Evolutionary conservation across 2,329 filamentous ascomycete genomes (phyloP).

Genomic region (Microsporum audouinii): DNA sequence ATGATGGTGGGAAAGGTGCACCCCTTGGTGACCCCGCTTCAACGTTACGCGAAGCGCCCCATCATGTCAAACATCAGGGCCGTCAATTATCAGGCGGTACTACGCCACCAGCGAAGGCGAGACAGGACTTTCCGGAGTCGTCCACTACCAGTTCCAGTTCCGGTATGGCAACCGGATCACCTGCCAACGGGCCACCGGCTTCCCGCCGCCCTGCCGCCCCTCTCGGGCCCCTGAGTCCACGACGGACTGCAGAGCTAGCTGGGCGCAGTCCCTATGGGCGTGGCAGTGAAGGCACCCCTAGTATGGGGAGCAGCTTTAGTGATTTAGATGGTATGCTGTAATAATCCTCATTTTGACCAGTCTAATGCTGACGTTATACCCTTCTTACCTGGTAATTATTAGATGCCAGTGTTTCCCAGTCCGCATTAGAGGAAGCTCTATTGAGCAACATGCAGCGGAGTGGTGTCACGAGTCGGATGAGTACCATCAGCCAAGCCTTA

Average conservation of each 20-base stretch:
- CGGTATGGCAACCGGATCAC: conserved; percentile 20
- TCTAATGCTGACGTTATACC: neutral
- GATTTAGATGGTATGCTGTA: conserved; percentile 46
- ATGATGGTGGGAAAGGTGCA: conserved; percentile 15
- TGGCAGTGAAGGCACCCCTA: conserved; percentile 46
- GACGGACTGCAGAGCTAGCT: conserved; percentile 39
- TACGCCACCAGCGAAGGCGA: conserved; percentile 6
- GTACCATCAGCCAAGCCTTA: conserved; percentile 24
- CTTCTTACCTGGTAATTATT: neutral
- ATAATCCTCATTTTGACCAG: neutral
- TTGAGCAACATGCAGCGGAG: conserved; percentile 51
- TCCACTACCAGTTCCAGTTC: conserved; percentile 31
- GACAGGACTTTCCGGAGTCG: conserved; percentile 18
- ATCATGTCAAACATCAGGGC: conserved; percentile 20
- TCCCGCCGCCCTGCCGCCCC: conserved; percentile 12
- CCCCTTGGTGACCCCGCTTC: conserved; percentile 28
- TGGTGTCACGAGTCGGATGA: conserved; percentile 40
- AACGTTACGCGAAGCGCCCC: conserved; percentile 31
- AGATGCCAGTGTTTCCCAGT: conserved; percentile 54
- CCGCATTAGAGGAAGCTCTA: conserved; percentile 52
- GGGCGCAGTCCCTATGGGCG: conserved; percentile 38
- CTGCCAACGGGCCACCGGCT: neutral
- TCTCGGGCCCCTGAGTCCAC: conserved; percentile 27
- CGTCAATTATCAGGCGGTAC: conserved; percentile 21
- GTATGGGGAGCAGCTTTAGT: conserved; percentile 55